Evolutionary conservation across 768 basidiomycete species (phyloP).

Genomic region (Hypsizygus marmoreus): DNA sequence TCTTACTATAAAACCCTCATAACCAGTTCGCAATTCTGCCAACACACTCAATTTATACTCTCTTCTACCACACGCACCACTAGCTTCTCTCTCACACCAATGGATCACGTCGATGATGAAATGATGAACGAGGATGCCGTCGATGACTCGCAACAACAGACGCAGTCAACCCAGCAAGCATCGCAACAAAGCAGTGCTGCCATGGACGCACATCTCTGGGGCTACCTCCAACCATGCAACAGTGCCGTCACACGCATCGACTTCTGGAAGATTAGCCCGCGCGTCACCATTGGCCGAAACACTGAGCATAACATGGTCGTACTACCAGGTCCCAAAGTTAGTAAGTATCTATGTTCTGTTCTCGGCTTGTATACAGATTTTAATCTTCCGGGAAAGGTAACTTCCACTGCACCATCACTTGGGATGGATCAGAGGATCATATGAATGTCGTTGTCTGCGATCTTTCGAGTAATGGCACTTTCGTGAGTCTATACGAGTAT

Average conservation of each 20-base stretch:
- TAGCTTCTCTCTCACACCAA: constrained; percentile 6
- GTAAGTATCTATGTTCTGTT: constrained; percentile 43
- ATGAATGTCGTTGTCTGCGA: constrained; percentile 54
- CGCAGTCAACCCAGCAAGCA: constrained; percentile 49
- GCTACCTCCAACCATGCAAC: constrained; percentile 68
- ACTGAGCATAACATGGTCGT: constrained; percentile 48
- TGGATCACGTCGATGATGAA: constrained; percentile 18
- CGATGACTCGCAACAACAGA: constrained; percentile 37
- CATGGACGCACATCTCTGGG: constrained; percentile 59
- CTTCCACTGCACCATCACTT: constrained; percentile 55
- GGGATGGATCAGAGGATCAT: constrained; percentile 54
- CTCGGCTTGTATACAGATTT: constrained; percentile 5
- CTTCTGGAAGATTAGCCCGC: constrained; percentile 54
- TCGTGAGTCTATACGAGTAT: constrained; percentile 39
- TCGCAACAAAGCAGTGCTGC: constrained; percentile 21
- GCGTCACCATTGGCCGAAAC: constrained; percentile 59
- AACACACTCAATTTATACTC: background rate
- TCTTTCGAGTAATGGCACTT: constrained; percentile 74
- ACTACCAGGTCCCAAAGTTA: constrained; percentile 74
- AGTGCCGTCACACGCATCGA: constrained; percentile 55
- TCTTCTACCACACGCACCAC: background rate
- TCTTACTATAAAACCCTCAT: constrained; percentile 26
- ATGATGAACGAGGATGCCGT: constrained; percentile 27
- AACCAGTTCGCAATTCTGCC: background rate
- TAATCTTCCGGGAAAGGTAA: constrained; percentile 43